Base-by-base conservation (phyloP, 2,329 filamentous ascomycete species). In the Helicocarpus griseus region DNA sequence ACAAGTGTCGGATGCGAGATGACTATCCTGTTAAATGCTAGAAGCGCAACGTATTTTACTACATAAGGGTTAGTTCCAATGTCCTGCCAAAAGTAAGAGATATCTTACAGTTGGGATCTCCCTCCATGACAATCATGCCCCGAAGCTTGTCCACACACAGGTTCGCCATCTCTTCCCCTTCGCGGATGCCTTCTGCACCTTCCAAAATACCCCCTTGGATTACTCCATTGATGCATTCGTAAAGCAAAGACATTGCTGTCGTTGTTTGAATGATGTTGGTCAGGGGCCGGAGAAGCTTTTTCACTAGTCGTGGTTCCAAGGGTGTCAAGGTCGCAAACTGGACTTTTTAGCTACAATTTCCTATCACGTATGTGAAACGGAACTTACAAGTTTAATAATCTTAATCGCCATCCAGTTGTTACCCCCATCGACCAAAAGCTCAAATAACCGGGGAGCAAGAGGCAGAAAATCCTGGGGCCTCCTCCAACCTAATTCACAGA, bases 341-440 rank as follows among this genome's bases (percentile, higher is more conserved):
- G 1, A 29, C 24, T 47, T 47, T 65, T 70, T 56, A 67, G 58
- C 26, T 33, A 36, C 24, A 24, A 36, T 31, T 5, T 28, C n/a
- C 21, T 9, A 33, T 17, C 14, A 6, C 1, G 6, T 29, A 2
- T 41, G 22, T 29, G n/a, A 53, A 21, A 17, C 17, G 51, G 28
- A 35, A 72, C 80, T 59, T 68, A 91, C 88, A 56, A 98, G 78
- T 71, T 98, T 98, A 67, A 98, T 97, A 56, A 98, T 81, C 68
- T 98, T 98, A 66, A 98, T 98, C 53, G 90, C 90, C 91, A 98
- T 97, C 93, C 93, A 98, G 69, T 98, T 98, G 69, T 98, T 97
- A 35, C 86, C 86, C 51, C 89, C 85, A 54, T 94, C 86, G 11
- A 96, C 90, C 24, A 98, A 74, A 17, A 98, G 77, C 64, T 96